Base-by-base conservation (phyloP, 768 basidiomycete species). In the Auricularia sp. region DNA sequence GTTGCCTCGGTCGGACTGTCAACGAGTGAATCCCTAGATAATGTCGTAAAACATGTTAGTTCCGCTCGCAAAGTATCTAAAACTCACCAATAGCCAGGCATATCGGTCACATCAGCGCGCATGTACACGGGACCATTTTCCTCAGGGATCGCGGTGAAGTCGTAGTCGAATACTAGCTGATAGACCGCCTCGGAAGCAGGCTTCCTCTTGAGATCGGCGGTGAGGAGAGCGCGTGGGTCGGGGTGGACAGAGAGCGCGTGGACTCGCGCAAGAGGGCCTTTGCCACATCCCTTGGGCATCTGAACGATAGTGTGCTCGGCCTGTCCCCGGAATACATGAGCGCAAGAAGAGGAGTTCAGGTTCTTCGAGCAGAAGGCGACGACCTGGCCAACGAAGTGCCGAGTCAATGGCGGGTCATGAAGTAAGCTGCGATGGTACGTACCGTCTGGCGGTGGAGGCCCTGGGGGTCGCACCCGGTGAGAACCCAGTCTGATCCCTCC, bases 281-380 rank as follows among this genome's bases (percentile, higher is more conserved):
- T 29, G 59, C 63, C 63, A 23, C 63, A 64, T 14, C n/a, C 42
- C 18, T 23, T 64, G n/a, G 63, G 63, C 58, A 64, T 56, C 59
- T 61, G n/a, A n/a, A 64, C 34, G 63, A 64, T 64, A 5, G 63
- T 64, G 43, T 64, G 47, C 29, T 64, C 63, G 35, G 63, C 63
- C 34, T 36, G 11, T 4, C 63, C 63, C 29, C 29, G 12, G 53
- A 64, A 61, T 5, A 64, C 63, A n/a, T 64, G 63, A 12, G n/a
- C 29, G 53, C 63, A 64, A 16, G 23, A 18, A 0, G 63, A 58
- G 7, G 18, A n/a, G 36, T 18, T 36, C 6, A 6, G 47, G 47
- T 18, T 18, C 53, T 64, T 62, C 23, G 54, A 39, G 42, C 63
- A 64, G 53, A 51, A 64, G 21, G 63, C 63, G n/a, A 61, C n/a